A percentile compares a stretch with the other conserved stretches of the same genome.
These are phyloP conservation scores for Umbelopsis sp. DNA, from an alignment of 192 early-diverging fungal genomes.

Conservation along the genomic window DNA sequence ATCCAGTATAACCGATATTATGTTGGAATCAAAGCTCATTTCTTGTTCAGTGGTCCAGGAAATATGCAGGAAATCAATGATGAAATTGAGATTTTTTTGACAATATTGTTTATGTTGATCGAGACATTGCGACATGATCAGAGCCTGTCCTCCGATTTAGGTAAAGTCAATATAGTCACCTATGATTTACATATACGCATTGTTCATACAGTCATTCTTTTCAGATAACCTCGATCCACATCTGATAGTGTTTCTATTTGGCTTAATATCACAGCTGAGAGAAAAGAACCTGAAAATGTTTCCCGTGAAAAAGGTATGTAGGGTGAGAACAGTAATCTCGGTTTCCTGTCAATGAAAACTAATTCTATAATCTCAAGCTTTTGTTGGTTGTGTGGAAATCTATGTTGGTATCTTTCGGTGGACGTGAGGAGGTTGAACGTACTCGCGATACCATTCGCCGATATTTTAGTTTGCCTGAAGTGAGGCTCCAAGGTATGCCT, in stretches of 20 bases:
- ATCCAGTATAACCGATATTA: neutral
- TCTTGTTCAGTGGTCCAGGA: neutral
- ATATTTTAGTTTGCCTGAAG: neutral
- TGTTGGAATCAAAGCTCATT: neutral
- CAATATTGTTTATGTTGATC: conserved; percentile 66
- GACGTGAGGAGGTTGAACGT: conserved; percentile 32
- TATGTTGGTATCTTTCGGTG: conserved; percentile 60
- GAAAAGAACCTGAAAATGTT: conserved; percentile 71
- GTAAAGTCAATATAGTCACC: conserved; percentile 21
- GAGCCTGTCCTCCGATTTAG: conserved; percentile 52
- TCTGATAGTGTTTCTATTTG: conserved; percentile 64
- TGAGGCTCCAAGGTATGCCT: neutral
- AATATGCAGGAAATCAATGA: conserved; percentile 26
- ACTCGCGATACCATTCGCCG: neutral
- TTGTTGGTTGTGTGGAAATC: conserved; percentile 73
- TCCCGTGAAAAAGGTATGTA: conserved; percentile 66
- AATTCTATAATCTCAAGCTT: conserved; percentile 41
- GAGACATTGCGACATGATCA: conserved; percentile 52
- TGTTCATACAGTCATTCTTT: neutral
- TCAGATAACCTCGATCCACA: conserved; percentile 45
- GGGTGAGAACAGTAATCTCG: neutral
- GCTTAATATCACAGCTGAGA: conserved; percentile 61
- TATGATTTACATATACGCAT: neutral
- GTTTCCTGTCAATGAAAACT: neutral
- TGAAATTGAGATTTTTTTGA: conserved; percentile 56